These are phyloP conservation scores for Penicillium decumbens DNA, from an alignment of 2,329 filamentous ascomycete genomes.

Conservation along the genomic window DNA sequence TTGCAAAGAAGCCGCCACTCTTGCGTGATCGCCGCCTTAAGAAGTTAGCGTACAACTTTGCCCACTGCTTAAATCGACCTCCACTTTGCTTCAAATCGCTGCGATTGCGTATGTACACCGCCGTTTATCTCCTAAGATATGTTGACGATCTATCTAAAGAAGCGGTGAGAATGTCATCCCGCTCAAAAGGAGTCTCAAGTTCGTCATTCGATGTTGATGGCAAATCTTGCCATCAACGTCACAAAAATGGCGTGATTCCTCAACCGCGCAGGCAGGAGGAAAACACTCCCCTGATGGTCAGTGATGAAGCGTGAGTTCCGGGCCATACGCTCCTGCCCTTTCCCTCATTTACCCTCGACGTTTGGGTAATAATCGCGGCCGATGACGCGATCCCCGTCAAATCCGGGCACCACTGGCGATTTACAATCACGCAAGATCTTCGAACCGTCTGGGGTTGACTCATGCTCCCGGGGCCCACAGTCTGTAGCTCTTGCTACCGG, in stretches of 20 bases:
- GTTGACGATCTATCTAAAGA: not conserved
- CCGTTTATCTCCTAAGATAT: not conserved
- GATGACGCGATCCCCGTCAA: slow-evolving; percentile 31
- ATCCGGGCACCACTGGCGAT: slow-evolving; percentile 6
- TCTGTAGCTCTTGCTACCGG: not conserved
- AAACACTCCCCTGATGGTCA: slow-evolving; percentile 2
- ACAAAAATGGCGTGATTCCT: slow-evolving; percentile 24
- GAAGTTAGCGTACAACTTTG: slow-evolving; percentile 8
- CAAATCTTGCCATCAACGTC: slow-evolving; percentile 23
- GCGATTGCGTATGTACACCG: not conserved
- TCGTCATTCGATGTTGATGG: slow-evolving; percentile 11
- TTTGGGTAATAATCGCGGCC: slow-evolving; percentile 25
- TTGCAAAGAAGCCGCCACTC: slow-evolving; percentile 12
- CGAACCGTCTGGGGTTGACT: slow-evolving; percentile 18
- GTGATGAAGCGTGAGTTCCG: slow-evolving; percentile 3
- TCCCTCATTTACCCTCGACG: not conserved
- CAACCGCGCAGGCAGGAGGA: slow-evolving; percentile 7
- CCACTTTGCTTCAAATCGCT: slow-evolving; percentile 2
- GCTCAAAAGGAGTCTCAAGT: not conserved
- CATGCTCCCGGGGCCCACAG: slow-evolving; percentile 7
- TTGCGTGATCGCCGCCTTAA: slow-evolving; percentile 28
- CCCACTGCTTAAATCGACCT: slow-evolving; percentile 17
- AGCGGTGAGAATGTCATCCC: slow-evolving; percentile 14
- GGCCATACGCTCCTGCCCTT: not conserved
- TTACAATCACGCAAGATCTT: slow-evolving; percentile 16